Base-by-base conservation (phyloP, 345 rosid genomes). In the Populus davidiana region DNA sequence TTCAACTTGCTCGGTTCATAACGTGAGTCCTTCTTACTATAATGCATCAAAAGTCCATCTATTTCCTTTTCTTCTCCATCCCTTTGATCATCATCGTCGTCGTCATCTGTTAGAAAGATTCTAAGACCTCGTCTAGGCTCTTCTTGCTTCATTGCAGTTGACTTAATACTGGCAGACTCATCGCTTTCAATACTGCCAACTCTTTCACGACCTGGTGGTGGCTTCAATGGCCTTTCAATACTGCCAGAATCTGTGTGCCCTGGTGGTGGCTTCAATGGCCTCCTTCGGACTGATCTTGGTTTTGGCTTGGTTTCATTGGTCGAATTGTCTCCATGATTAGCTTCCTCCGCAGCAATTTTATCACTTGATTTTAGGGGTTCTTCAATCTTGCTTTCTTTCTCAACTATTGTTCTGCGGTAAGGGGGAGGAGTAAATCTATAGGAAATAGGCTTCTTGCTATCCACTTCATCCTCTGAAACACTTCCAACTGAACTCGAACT, bases 231-330 rank as follows among this genome's bases (percentile, higher is more conserved):
- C 29, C 64, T 67, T 44, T 71, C 79, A 29, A 67, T 29, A 31
- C 36, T 44, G 21, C 49, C 73, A 59, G 31, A 7, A 23, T 38
- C 38, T 66, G 80, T 82, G 6, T 5, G 82, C 16, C 75, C 88
- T 10, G 77, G 86, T 0, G 82, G 82, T 12, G 72, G 86, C 36
- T 84, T 89, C 68, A 78, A 79, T 64, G 76, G 76, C 73, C 87
- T 82, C 59, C 85, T 85, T 80, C 96, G 85, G 74, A 89, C 89
- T 64, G 97, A 90, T 85, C 84, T 87, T 39, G 95, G 97, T 84
- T 84, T 87, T 70, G 92, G 85, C 78, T 83, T 85, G 5, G 86
- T 56, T 72, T 79, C 88, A 23, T 4, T 61, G 6, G 31, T 71
- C 6, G 83, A 71, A 18, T 79, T 83, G 79, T 80, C 79, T 39